A percentile compares a stretch with the other conserved stretches of the same genome.
These are phyloP conservation scores for Mycena vitilis DNA, from an alignment of 768 basidiomycete genomes.

Conservation along the genomic window DNA sequence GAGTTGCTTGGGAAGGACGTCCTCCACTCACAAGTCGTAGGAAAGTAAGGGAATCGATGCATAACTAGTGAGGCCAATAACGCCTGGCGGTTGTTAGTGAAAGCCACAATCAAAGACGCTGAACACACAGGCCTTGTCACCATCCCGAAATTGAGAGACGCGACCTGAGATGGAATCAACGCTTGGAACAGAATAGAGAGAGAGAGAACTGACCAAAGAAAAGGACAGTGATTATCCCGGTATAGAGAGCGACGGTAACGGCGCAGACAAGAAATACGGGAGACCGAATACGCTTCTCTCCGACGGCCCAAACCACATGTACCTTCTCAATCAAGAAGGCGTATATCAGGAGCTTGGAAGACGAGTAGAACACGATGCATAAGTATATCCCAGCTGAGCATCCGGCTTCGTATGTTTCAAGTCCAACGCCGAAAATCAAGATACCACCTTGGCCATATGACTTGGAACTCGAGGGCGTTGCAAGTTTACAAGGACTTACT, in stretches of 20 bases:
- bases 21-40: constrained; percentile 27
- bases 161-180: constrained; percentile 11
- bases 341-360: constrained; percentile 23
- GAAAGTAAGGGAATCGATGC: constrained; percentile 17
- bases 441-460: constrained; percentile 5
- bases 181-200: neutral
- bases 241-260: constrained; percentile 17
- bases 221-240: constrained; percentile 13
- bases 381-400: constrained; percentile 23
- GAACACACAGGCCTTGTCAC: constrained; percentile 20
- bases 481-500: neutral
- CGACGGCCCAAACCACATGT: constrained; percentile 16
- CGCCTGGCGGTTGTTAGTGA: neutral
- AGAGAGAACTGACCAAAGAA: constrained; percentile 10
- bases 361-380: constrained; percentile 23
- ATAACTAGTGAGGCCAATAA: constrained; percentile 16
- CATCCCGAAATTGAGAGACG: constrained; percentile 14
- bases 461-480: neutral
- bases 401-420: constrained; percentile 19
- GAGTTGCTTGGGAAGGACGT: constrained; percentile 31
- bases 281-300: constrained; percentile 18
- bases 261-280: constrained; percentile 16
- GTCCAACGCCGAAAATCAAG: constrained; percentile 20
- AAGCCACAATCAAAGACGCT: neutral
- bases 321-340: constrained; percentile 24